Evolutionary conservation across 129 eudicot genomes (phyloP), one percentile per base, ranked within the genome.

Genomic region (Helichrysum umbraculigerum): DNA sequence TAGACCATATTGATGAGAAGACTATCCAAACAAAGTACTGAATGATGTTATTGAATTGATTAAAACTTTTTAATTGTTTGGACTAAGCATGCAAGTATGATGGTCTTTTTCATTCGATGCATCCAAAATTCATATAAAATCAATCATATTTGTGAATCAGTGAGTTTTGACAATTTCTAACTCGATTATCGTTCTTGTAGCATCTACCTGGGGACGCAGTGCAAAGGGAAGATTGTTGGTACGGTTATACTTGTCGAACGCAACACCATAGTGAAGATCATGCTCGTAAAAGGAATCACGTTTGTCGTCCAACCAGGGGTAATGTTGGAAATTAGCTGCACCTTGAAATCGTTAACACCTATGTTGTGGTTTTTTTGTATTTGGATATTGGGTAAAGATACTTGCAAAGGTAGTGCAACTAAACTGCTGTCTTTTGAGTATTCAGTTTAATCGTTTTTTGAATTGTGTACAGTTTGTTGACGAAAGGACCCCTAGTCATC

Each of bases 231-330:
- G 80, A 93, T 72, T 93, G 98, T 80, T 93, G 98, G 98, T 93
- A 90, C 28, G 98, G 98, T 10, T 90, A 90, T 56, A 86, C 85
- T 2, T 93, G 98, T 75, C 80, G 98, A 61, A 90, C 98, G 9
- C 97, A 93, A 80, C 91, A 87, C 59, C 97, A 87, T 62, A 93
- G 79, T 14, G 88, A 78, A 62, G 91, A 93, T 37, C 98, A 93
- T 77, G 97, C 98, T 74, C 93, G 91, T 35, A 93, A 84, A 82
- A 81, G 96, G 76, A 93, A 93, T 79, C 98, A 93, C 16, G 98
- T 93, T 12, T 93, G 98, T 76, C 92, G 93, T 59, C 97, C 98
- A 14, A 87, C 97, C 10, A 83, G 95, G 88, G 93, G 98, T 77
- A 51, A 64, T 29, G 47, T 41, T 25, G 79, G 74, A 79, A 79